Evolutionary conservation across 2,329 filamentous ascomycete species (phyloP), one percentile per base, ranked within the genome.

Genomic region (Lecanoromycetidae sp.): DNA sequence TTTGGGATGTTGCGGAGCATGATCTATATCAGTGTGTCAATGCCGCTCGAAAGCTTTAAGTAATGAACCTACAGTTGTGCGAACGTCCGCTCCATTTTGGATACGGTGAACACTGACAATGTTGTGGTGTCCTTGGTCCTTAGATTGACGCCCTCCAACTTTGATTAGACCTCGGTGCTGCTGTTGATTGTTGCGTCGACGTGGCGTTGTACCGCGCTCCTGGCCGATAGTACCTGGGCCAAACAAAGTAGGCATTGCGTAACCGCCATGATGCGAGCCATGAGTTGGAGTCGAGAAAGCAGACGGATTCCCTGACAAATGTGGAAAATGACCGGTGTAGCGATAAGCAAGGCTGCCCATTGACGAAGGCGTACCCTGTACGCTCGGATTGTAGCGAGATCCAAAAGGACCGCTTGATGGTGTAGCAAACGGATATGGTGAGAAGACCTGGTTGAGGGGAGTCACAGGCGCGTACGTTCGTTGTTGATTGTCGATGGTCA

Each of bases 1-100:
- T 94, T 94, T 1, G 90, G 90, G 37, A 95, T 90, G 61, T 96
- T 95, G 32, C 90, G 81, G 26, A 95, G 66, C 90, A 96, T 95
- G 54, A 96, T 85, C 82, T 87, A 49, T 48, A 32, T 44, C 17
- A 52, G 33, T 19, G 22, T 38, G 52, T 49, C 34, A 39, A 44
- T 39, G 26, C 19, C 35, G 12, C 26, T 48, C 48, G 25, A 22
- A 15, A 19, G 25, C 22, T 25, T 30, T 17, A 2, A 15, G 10
- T 29, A 7, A 25, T 35, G 29, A 22, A 66, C 75, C 64, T 67
- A 84, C 82, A 0, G 82, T 87, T 7, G 83, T 87, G 43, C 83
- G 76, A 49, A 87, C 82, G 60, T 87, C 83, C 37, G 76, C 74
- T 8, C 83, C 83, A 13, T 77, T 55, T 20, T 63, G 61, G 49